Evolutionary conservation across 805 yeast genomes (phyloP).

Genomic region (Yarrowia sp.): DNA sequence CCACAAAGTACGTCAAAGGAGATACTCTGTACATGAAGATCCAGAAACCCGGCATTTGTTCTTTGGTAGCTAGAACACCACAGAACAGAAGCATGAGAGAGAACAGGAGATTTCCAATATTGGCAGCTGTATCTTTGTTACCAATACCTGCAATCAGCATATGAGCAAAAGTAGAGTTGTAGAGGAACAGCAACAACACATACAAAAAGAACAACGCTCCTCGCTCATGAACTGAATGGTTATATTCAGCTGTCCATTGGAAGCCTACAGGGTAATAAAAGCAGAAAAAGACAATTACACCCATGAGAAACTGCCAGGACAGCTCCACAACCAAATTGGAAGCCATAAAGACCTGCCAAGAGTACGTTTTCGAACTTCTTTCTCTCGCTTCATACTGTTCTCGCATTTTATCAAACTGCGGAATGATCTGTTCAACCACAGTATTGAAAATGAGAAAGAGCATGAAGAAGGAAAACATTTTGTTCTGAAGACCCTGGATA

Average conservation of each 20-base stretch:
- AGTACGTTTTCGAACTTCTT: slow-evolving; percentile 67
- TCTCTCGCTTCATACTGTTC: slow-evolving; percentile 70
- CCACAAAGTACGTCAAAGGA: slow-evolving; percentile 64
- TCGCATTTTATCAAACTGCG: slow-evolving; percentile 58
- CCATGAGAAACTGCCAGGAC: slow-evolving; percentile 61
- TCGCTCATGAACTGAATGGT: slow-evolving; percentile 47
- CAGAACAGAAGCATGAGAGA: slow-evolving; percentile 58
- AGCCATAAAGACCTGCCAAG: slow-evolving; percentile 61
- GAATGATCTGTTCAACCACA: slow-evolving; percentile 61
- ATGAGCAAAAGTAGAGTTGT: slow-evolving; percentile 40
- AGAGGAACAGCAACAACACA: slow-evolving; percentile 48
- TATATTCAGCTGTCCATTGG: slow-evolving; percentile 54
- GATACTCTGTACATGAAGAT: slow-evolving; percentile 71
- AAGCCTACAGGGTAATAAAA: slow-evolving; percentile 74
- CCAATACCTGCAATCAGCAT: slow-evolving; percentile 45
- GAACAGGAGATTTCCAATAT: slow-evolving; percentile 51
- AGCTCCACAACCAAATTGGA: slow-evolving; percentile 65
- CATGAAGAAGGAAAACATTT: slow-evolving; percentile 76
- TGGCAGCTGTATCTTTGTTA: slow-evolving; percentile 54
- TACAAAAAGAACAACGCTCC: slow-evolving; percentile 41
- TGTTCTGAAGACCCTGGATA: slow-evolving; percentile 73
- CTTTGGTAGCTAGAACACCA: slow-evolving; percentile 59
- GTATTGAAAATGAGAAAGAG: slow-evolving; percentile 54
- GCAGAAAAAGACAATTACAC: slow-evolving; percentile 59
- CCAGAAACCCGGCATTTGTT: slow-evolving; percentile 74